Conservation (phyloP, 768 basidiomycete genomes). For the Naganishia onofrii region DNA sequence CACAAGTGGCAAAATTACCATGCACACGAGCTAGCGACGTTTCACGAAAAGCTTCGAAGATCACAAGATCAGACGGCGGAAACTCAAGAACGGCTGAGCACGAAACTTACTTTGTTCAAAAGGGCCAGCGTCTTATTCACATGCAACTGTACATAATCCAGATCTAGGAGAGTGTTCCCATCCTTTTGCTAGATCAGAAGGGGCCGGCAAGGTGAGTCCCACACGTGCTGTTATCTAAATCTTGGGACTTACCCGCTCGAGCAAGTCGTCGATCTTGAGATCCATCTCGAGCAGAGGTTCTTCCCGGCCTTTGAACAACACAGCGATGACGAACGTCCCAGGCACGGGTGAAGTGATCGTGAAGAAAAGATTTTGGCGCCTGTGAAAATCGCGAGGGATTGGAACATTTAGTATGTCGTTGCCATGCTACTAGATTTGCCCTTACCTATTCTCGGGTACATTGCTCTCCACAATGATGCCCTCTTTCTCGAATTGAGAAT, state of each 20-base stretch:
- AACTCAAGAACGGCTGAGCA: neutral
- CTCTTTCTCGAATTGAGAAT: constrained; percentile 97
- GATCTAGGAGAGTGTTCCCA: constrained; percentile 89
- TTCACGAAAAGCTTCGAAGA: constrained; percentile 1
- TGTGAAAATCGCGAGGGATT: constrained; percentile 47
- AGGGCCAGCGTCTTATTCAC: constrained; percentile 90
- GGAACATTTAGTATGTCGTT: too few relatives aligned
- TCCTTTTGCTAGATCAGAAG: constrained; percentile 80
- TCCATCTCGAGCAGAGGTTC: constrained; percentile 99
- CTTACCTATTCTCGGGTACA: constrained; percentile 93
- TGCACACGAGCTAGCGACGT: neutral
- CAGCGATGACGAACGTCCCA: constrained; percentile 96
- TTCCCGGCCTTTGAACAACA: constrained; percentile 97
- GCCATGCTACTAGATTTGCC: too few relatives aligned
- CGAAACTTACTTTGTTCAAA: constrained; percentile 73
- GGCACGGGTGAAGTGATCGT: constrained; percentile 97
- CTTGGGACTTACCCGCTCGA: constrained; percentile 77
- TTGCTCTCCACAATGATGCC: constrained; percentile 99
- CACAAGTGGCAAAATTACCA: neutral
- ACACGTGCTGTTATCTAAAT: neutral
- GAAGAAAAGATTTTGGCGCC: constrained; percentile 97
- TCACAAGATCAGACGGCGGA: neutral
- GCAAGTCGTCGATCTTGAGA: constrained; percentile 93
- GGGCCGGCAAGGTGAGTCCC: neutral
- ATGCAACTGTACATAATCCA: constrained; percentile 96